Evolutionary conservation across 805 yeast species (phyloP).

Genomic region (Torulaspora microellipsoides): DNA sequence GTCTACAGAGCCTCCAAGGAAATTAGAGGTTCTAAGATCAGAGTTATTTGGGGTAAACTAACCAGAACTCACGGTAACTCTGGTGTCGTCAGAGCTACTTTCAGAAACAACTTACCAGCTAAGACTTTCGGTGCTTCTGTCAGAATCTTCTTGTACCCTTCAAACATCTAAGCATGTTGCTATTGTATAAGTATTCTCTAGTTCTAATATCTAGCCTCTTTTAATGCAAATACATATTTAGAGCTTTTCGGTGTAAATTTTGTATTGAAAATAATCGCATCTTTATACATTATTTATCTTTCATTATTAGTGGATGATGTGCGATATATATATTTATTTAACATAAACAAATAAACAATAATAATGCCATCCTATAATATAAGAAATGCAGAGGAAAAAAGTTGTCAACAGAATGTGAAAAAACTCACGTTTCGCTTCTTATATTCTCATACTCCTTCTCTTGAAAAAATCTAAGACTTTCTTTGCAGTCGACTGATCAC

Average conservation of each 20-base stretch:
- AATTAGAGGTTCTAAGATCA: slow-evolving; percentile 97
- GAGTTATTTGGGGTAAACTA: slow-evolving; percentile 99
- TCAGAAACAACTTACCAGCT: slow-evolving; percentile 98
- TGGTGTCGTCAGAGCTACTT: slow-evolving; percentile 98
- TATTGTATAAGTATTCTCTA: slow-evolving; percentile 20
- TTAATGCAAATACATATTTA: slow-evolving; percentile 15
- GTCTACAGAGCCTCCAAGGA: slow-evolving; percentile 99
- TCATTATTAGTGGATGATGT: no score
- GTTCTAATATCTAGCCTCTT: slow-evolving; percentile 5
- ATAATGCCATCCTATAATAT: not conserved
- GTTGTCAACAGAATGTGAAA: not conserved
- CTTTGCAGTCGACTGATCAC: slow-evolving; percentile 66
- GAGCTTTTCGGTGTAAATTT: slow-evolving; percentile 7
- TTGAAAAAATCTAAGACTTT: slow-evolving; percentile 75
- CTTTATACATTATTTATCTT: not conserved
- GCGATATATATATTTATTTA: not conserved
- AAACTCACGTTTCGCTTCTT: not conserved
- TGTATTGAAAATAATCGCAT: slow-evolving; percentile 1
- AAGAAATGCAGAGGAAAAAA: not conserved
- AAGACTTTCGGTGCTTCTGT: slow-evolving; percentile 99
- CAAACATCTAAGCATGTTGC: slow-evolving; percentile 75
- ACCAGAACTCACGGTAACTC: slow-evolving; percentile 98
- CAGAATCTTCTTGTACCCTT: slow-evolving; percentile 99
- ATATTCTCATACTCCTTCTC: slow-evolving; percentile 48
- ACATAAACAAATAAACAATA: not conserved